Evolutionary conservation across 306 rosid species (phyloP).

Genomic region (Albizia julibrissin): DNA sequence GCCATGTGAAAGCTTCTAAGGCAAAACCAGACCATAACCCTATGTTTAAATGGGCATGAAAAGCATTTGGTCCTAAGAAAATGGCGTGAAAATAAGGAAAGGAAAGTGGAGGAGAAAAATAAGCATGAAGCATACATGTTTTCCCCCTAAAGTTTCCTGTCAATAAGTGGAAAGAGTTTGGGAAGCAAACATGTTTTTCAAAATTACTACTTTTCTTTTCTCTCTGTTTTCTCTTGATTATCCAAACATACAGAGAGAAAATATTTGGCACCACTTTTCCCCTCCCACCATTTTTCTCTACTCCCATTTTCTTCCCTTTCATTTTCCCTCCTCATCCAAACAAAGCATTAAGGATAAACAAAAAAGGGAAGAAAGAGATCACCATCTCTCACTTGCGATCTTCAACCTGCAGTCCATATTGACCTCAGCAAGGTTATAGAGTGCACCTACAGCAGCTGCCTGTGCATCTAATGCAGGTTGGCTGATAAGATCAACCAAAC

Average conservation of each 20-base stretch:
- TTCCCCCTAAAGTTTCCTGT: neutral
- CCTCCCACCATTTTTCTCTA: neutral
- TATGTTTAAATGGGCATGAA: neutral
- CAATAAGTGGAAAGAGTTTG: neutral
- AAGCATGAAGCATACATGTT: neutral
- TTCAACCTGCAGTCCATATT: conserved; percentile 96
- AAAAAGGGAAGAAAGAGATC: conserved; percentile 18
- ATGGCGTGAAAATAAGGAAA: neutral
- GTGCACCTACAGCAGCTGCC: conserved; percentile 97
- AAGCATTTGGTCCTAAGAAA: neutral
- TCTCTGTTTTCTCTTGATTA: neutral
- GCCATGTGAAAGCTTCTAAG: too few species aligned
- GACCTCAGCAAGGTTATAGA: conserved; percentile 96
- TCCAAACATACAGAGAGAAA: neutral
- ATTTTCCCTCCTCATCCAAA: neutral
- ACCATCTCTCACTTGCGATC: conserved; percentile 98
- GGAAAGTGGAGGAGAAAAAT: neutral
- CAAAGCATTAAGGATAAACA: neutral
- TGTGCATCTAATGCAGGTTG: conserved; percentile 86
- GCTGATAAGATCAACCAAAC: conserved; percentile 86
- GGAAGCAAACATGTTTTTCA: neutral
- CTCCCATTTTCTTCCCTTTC: neutral
- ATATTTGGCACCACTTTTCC: neutral
- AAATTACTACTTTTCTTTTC: neutral
- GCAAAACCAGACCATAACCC: too few species aligned